A percentile compares a stretch with the other conserved stretches of the same genome.
Evolutionary conservation across 1,284 basidiomycete genomes (phyloP).

Genomic region (Fomitopsis betulina): DNA sequence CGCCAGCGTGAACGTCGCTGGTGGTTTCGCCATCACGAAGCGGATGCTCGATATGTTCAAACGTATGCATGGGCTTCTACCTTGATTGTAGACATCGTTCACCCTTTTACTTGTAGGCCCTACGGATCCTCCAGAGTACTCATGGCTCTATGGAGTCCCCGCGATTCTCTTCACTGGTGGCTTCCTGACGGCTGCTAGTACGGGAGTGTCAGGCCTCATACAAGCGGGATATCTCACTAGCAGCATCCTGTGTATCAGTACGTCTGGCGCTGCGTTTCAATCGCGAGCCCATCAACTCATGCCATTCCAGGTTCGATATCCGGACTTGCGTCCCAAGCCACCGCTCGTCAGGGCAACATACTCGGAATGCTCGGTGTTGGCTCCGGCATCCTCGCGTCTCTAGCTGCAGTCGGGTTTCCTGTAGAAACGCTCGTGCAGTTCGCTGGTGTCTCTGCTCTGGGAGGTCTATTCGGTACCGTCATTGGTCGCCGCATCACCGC

Average conservation of each 20-base stretch:
- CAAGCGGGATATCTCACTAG: slow-evolving; percentile 82
- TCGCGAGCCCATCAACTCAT: background rate
- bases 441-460: slow-evolving; percentile 67
- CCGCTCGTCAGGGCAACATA: slow-evolving; percentile 79
- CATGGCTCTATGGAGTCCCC: slow-evolving; percentile 75
- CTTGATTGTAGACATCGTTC: background rate
- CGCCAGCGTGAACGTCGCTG: slow-evolving; percentile 80
- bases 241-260: slow-evolving; percentile 79
- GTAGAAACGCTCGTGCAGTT: slow-evolving; percentile 73
- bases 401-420: slow-evolving; percentile 78
- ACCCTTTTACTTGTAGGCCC: slow-evolving; percentile 40
- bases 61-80: slow-evolving; percentile 38
- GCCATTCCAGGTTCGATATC: slow-evolving; percentile 58
- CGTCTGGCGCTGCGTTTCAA: slow-evolving; percentile 10
- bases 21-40: slow-evolving; percentile 81
- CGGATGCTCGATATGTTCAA: slow-evolving; percentile 91
- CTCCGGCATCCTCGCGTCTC: slow-evolving; percentile 74
- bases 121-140: slow-evolving; percentile 82
- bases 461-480: slow-evolving; percentile 61
- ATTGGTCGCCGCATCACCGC: slow-evolving; percentile 80
- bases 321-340: slow-evolving; percentile 68
- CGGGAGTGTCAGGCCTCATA: slow-evolving; percentile 80
- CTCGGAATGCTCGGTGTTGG: slow-evolving; percentile 80
- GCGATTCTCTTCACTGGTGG: slow-evolving; percentile 78
- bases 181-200: slow-evolving; percentile 73